Conservation (phyloP, 2,329 filamentous ascomycete species). For the Immersiporthe knoxdaviesiana region DNA sequence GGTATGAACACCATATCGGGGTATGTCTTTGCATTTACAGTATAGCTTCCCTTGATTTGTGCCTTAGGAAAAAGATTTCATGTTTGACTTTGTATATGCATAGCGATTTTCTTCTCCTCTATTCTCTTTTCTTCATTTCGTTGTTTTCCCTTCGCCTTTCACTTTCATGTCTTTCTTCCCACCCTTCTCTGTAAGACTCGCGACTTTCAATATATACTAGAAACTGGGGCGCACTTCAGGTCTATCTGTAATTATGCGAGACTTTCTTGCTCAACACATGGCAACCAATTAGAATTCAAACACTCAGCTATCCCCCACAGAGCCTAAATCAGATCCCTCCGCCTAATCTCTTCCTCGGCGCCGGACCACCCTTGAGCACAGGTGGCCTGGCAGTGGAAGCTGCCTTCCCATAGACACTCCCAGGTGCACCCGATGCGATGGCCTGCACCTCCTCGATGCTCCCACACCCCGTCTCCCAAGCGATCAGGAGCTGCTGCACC, state of each 20-base stretch:
- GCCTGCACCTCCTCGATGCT: not conserved
- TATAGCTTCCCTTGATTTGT: not conserved
- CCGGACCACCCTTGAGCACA: not conserved
- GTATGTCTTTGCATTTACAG: not conserved
- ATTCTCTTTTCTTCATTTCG: not conserved
- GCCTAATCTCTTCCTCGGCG: not conserved
- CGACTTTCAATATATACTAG: not conserved
- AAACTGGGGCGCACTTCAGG: not conserved
- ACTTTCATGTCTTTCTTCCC: too few species aligned
- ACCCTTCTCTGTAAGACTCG: too few species aligned
- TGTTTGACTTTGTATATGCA: not conserved
- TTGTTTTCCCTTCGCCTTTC: too few species aligned
- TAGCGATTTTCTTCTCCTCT: too few species aligned
- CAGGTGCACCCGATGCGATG: not conserved
- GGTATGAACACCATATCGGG: too few species aligned
- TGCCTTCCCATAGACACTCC: not conserved
- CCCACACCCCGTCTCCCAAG: not conserved
- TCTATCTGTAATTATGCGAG: not conserved
- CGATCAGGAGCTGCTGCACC: not conserved
- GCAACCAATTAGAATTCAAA: not conserved
- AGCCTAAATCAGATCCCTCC: not conserved
- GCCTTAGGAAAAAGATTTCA: not conserved
- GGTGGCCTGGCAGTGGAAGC: not conserved
- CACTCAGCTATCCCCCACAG: not conserved
- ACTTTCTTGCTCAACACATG: not conserved